Evolutionary conservation across 306 rosid species (phyloP).

Genomic region (Carpinus viminea): DNA sequence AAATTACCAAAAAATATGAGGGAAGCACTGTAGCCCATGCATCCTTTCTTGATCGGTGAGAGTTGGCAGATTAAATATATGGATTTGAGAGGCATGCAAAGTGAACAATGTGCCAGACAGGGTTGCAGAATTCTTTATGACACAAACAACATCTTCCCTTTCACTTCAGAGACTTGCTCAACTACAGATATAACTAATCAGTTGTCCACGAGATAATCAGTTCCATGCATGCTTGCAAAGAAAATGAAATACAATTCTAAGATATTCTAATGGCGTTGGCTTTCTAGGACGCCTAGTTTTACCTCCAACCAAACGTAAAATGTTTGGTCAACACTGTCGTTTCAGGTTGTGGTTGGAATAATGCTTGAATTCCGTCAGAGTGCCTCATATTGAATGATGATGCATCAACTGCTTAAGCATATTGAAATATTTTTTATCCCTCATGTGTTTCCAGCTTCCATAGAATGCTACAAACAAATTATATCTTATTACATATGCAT

Average conservation of each 20-base stretch:
- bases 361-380: slow-evolving; percentile 77
- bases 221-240: slow-evolving; percentile 5
- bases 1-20: neutral
- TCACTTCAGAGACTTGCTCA: slow-evolving; percentile 79
- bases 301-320: slow-evolving; percentile 89
- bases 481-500: too few relatives aligned
- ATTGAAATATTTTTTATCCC: slow-evolving; percentile 2
- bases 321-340: slow-evolving; percentile 22
- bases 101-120: slow-evolving; percentile 91
- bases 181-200: slow-evolving; percentile 31
- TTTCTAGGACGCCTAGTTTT: slow-evolving; percentile 17
- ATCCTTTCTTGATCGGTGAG: slow-evolving; percentile 71
- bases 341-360: slow-evolving; percentile 62
- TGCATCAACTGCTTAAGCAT: slow-evolving; percentile 68
- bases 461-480: neutral
- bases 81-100: slow-evolving; percentile 89
- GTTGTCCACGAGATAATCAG: slow-evolving; percentile 8
- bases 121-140: slow-evolving; percentile 83
- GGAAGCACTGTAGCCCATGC: neutral
- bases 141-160: slow-evolving; percentile 79
- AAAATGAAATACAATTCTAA: slow-evolving; percentile 6
- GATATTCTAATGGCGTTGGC: slow-evolving; percentile 10
- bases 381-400: slow-evolving; percentile 61
- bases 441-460: slow-evolving; percentile 14
- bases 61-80: slow-evolving; percentile 76